Evolutionary conservation across 2,329 filamentous ascomycete species (phyloP).

Genomic region (Domatiomyces catenatus): DNA sequence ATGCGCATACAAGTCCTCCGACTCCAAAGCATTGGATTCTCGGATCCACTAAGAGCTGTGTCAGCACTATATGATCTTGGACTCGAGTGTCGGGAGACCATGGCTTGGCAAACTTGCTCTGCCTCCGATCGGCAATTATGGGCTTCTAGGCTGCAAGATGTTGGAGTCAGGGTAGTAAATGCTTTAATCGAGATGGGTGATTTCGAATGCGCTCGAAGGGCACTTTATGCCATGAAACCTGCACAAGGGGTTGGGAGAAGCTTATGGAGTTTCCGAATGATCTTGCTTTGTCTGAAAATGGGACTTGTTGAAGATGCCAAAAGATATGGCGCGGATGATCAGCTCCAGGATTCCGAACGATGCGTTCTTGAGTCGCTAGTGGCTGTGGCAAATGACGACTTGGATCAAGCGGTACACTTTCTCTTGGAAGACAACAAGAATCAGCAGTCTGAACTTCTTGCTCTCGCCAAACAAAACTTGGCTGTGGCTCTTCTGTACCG

Average conservation of each 20-base stretch:
- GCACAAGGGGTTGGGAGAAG: constrained; percentile 17
- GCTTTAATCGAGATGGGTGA: constrained; percentile 57
- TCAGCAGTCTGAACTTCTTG: constrained; percentile 34
- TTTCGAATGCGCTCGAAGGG: constrained; percentile 58
- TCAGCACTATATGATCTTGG: constrained; percentile 85
- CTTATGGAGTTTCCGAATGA: constrained; percentile 25
- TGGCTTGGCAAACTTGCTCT: constrained; percentile 37
- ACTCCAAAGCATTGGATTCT: constrained; percentile 71
- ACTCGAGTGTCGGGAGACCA: constrained; percentile 52
- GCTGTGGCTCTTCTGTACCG: constrained; percentile 74
- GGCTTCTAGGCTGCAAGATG: constrained; percentile 55
- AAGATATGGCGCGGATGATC: constrained; percentile 30
- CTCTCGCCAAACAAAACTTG: constrained; percentile 65
- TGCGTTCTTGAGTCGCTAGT: constrained; percentile 48
- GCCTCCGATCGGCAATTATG: constrained; percentile 49
- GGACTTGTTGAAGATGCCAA: constrained; percentile 60
- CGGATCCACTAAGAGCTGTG: constrained; percentile 67
- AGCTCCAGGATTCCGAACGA: constrained; percentile 26
- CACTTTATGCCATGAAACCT: constrained; percentile 46
- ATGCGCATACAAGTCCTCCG: constrained; percentile 69
- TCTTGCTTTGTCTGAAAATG: constrained; percentile 61
- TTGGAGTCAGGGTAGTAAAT: constrained; percentile 51
- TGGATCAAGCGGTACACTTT: constrained; percentile 39
- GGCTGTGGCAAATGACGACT: constrained; percentile 64
- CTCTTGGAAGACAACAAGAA: constrained; percentile 3